These are phyloP conservation scores for Mycena rebaudengoi DNA, from an alignment of 768 basidiomycete species.

Conservation along the genomic window DNA sequence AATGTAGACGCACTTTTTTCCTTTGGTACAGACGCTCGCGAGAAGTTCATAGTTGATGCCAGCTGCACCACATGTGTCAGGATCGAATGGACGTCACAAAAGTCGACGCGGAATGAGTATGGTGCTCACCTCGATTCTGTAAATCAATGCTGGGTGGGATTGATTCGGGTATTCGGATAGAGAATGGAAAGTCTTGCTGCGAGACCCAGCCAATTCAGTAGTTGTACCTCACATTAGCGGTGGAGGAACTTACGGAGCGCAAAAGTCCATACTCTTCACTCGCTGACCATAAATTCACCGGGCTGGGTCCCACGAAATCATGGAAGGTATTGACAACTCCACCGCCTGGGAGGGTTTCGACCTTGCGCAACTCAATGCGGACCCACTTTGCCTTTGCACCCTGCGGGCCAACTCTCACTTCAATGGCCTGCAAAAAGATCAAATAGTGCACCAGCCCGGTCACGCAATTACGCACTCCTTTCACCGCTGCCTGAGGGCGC, in stretches of 20 bases:
- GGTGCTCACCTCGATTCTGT: conserved; percentile 69
- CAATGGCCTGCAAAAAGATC: conserved; percentile 68
- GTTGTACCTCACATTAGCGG: too few relatives aligned
- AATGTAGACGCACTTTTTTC: conserved; percentile 72
- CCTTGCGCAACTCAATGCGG: conserved; percentile 88
- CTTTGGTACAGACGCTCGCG: conserved; percentile 85
- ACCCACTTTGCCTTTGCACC: conserved; percentile 94
- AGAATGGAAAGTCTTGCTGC: conserved; percentile 90
- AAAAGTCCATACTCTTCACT: conserved; percentile 77
- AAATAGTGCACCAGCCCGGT: conserved; percentile 14
- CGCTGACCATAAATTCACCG: conserved; percentile 85
- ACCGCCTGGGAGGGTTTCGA: conserved; percentile 83
- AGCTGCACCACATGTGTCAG: conserved; percentile 49
- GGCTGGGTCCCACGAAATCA: conserved; percentile 84
- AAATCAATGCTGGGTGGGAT: conserved; percentile 88
- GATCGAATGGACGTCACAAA: not conserved
- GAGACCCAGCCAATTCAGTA: conserved; percentile 10
- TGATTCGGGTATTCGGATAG: conserved; percentile 91
- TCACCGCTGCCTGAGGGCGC: conserved; percentile 83
- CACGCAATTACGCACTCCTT: conserved; percentile 68
- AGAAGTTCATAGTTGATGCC: conserved; percentile 92
- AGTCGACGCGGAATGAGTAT: not conserved
- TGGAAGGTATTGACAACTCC: conserved; percentile 75
- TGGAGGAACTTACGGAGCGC: conserved; percentile 62
- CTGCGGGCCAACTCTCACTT: conserved; percentile 77